Evolutionary conservation across 2,329 filamentous ascomycete species (phyloP), one percentile per base, ranked within the genome.

Genomic region (Pseudocercospora eumusae): DNA sequence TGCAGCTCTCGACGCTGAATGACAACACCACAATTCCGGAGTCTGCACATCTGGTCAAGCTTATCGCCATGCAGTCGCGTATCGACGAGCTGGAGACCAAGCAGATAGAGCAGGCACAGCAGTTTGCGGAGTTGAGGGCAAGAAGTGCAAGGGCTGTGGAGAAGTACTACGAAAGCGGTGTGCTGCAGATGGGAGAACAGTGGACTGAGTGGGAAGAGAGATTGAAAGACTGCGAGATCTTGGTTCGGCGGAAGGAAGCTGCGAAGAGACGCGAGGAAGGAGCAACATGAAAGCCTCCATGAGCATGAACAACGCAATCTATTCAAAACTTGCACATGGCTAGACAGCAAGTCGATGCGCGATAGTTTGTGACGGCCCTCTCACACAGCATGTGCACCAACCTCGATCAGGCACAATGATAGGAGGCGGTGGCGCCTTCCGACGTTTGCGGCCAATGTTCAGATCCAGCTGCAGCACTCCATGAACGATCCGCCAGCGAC

Each of bases 191-290:
- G 68, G 88, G 88, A 0, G 84, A 86, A 68, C 83, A 84, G 61
- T 88, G 92, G 78, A 88, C 88, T 21, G 86, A 88, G 56, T 86
- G 88, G 72, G 89, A 96, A 76, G 82, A 84, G 33, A 81, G 89
- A 55, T 75, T 93, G 11, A 84, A 85, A 74, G 79, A 81, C 63
- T 83, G 86, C 7, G 91, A 95, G 77, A 82, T 85, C 59, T 80
- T 80, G 8, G 80, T 93, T 2, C 82, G 86, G 72, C 83, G 89
- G 70, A 80, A 80, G 56, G 90, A 92, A 72, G 80, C 79, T 65
- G 76, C 76, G 75, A 82, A 80, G 69, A 83, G 79, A 69, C 80
- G 79, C 65, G 83, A 85, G 64, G 81, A 81, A 63, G 82, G 80
- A 60, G 77, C 65, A 49, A 61, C 66, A 36, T 71, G 66, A 69